Base-by-base conservation (phyloP, 768 basidiomycete genomes). In the Lactarius indigo region DNA sequence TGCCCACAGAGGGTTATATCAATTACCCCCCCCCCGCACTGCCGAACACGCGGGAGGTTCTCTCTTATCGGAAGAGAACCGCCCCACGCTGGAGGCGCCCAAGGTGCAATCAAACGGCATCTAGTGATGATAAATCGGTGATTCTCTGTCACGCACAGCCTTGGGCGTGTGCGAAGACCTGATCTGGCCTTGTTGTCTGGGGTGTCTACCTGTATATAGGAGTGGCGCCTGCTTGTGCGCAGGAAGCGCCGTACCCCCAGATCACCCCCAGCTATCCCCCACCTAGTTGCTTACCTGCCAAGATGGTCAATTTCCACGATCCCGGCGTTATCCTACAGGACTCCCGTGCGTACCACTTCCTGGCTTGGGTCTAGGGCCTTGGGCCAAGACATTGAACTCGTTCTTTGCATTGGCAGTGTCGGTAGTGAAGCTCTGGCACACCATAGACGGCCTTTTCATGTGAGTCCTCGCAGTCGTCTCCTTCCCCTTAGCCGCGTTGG, bases 361-460 rank as follows among this genome's bases (percentile, higher is more conserved):
- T 12, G 13, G 6, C 13, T 12, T 39, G 2, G 12, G 12, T 44
- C 39, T 28, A 26, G 26, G 5, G 12, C 28, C 3, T 23, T n/a
- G n/a, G n/a, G n/a, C n/a, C n/a, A n/a, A 20, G 50, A 33, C n/a
- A 26, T 23, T 55, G 12, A 31, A 31, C 15, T 10, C 7, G 7
- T 42, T 54, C 37, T 39, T 39, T 39, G 15, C 39, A 28, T 37
- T 26, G 10, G 17, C 35, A 66, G 65, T 9, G 26, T 4, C 28
- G 13, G 7, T 37, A 18, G 42, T 62, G 26, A 66, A 66, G 60
- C 15, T 66, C 20, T 66, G 65, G 65, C 60, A 66, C 13, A 7
- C 33, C 4, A 10, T 57, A 3, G 26, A 62, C 26, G 65, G 65
- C 20, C 12, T 66, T 15, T 66, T 20, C 44, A 47, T 66, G 65